Percentiles rank a stretch among this genome's conserved stretches.
phyloP scores from a whole-genome alignment of 148 eudicot species.

The Agrostemma githago region DNA sequence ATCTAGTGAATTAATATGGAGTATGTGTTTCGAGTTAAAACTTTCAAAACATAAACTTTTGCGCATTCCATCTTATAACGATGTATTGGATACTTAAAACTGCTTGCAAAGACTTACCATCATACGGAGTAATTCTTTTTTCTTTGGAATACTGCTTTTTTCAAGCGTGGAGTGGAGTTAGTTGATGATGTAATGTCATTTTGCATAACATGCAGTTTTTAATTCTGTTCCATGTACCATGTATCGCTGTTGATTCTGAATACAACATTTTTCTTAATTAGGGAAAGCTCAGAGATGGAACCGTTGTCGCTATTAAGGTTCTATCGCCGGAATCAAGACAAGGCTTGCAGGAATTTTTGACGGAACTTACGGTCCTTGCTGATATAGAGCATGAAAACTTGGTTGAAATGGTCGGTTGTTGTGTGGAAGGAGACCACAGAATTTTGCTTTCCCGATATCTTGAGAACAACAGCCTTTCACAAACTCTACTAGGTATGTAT shows the following conservation, averaged over 20 bases:
- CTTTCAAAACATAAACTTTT: neutral
- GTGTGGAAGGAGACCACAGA: constrained; percentile 57
- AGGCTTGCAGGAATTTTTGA: constrained; percentile 63
- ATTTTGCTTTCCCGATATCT: constrained; percentile 77
- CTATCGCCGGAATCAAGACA: constrained; percentile 76
- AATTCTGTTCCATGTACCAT: neutral
- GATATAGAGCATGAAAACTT: constrained; percentile 68
- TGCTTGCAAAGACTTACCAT: neutral
- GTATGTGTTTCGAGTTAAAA: no score
- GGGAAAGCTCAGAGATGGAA: constrained; percentile 73
- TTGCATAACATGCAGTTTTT: neutral
- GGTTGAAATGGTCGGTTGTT: constrained; percentile 74
- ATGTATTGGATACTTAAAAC: neutral
- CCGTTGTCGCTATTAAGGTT: constrained; percentile 65
- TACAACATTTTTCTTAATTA: constrained; percentile 23
- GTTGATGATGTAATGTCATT: neutral
- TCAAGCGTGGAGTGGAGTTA: neutral
- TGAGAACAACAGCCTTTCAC: constrained; percentile 77
- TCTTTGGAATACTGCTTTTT: neutral
- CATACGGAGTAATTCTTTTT: neutral
- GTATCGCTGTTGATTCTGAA: constrained; percentile 10
- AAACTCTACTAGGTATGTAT: constrained; percentile 62
- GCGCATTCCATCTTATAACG: neutral
- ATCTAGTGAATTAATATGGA: neutral
- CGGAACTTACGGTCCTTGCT: constrained; percentile 63